Evolutionary conservation across 176 grass and related monocot genomes (phyloP).

Genomic region (Zea luxurians): DNA sequence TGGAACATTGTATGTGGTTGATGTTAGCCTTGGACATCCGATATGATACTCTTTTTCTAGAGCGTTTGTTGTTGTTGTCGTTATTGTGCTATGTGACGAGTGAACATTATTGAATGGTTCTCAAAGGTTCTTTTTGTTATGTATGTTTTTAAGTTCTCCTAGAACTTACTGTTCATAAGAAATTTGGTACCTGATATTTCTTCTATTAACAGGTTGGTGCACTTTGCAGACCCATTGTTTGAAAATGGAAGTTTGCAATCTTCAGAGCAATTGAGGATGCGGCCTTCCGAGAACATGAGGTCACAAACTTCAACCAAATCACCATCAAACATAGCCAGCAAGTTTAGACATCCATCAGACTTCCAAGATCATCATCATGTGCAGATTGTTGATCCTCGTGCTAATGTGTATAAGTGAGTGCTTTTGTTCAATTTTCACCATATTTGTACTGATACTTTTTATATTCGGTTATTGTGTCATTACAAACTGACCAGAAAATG

Average conservation of each 20-base stretch:
- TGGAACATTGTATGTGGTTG: background rate
- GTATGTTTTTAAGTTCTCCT: background rate
- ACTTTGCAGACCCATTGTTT: slow-evolving; percentile 51
- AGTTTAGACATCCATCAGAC: slow-evolving; percentile 43
- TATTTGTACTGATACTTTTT: slow-evolving; percentile 8
- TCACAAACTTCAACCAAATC: slow-evolving; percentile 31
- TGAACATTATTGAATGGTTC: background rate
- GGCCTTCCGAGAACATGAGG: slow-evolving; percentile 34
- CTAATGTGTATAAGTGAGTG: slow-evolving; percentile 47
- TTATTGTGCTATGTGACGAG: background rate
- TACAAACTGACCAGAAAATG: background rate
- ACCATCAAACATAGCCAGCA: slow-evolving; percentile 31
- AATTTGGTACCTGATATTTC: slow-evolving; percentile 34
- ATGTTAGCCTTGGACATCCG: slow-evolving; percentile 23
- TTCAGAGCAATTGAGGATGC: slow-evolving; percentile 35
- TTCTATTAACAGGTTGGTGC: slow-evolving; percentile 47
- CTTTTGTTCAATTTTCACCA: slow-evolving; percentile 8
- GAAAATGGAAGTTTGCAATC: slow-evolving; percentile 43
- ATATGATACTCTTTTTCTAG: slow-evolving; percentile 24
- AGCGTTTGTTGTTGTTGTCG: background rate
- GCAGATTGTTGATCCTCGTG: slow-evolving; percentile 29
- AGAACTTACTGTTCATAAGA: background rate
- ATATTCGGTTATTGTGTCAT: background rate
- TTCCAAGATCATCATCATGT: slow-evolving; percentile 34
- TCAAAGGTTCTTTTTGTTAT: slow-evolving; percentile 6